phyloP scores from a whole-genome alignment of 306 rosid genomes.

The Dalbergia cochinchinensis region DNA sequence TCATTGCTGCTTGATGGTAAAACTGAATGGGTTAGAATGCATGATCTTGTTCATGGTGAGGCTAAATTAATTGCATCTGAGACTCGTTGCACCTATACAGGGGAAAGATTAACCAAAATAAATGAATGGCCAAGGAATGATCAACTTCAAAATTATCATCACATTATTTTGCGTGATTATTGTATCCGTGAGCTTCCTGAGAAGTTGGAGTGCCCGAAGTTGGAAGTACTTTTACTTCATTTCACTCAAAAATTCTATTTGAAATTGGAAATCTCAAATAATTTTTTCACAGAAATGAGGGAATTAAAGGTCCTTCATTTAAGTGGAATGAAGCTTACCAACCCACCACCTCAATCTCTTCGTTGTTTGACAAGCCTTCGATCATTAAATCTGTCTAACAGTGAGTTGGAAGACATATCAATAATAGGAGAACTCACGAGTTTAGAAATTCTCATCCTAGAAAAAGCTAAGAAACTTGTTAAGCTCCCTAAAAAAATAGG shows the following conservation, averaged over 20 bases:
- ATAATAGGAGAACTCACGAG: neutral
- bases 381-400: neutral
- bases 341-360: neutral
- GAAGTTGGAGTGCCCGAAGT: constrained; percentile 16
- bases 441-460: constrained; percentile 31
- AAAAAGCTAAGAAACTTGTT: neutral
- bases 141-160: neutral
- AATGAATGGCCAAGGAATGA: constrained; percentile 1
- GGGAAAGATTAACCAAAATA: too few relatives aligned
- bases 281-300: neutral
- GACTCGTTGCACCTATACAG: neutral
- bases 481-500: constrained; percentile 9
- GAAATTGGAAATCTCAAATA: neutral
- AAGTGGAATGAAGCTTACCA: neutral
- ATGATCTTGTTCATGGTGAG: neutral
- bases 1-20: constrained; percentile 5
- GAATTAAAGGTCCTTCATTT: neutral
- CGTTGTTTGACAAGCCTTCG: neutral
- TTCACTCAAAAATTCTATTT: too few relatives aligned
- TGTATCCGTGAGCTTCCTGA: neutral
- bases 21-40: neutral
- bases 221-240: neutral
- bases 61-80: constrained; percentile 6
- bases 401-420: constrained; percentile 8
- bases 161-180: neutral